A percentile compares a stretch with the other conserved stretches of the same genome.
Conservation (phyloP, 2,329 filamentous ascomycete genomes). For the Diaporthe sp. region DNA sequence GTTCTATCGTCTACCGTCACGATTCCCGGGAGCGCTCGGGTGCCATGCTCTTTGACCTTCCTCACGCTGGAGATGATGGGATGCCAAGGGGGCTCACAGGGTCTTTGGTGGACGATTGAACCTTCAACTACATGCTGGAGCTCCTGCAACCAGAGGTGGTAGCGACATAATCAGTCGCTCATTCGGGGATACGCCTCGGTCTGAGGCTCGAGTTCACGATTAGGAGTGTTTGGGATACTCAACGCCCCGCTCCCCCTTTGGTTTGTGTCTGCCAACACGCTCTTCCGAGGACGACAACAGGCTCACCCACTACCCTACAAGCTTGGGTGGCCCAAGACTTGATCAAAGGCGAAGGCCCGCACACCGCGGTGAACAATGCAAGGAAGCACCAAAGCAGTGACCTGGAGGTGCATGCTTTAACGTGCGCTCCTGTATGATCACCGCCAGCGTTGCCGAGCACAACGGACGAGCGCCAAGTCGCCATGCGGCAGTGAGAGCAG, state of each 20-base stretch:
- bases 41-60: neutral
- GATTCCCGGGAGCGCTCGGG: neutral
- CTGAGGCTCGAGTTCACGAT: neutral
- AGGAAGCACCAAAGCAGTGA: neutral
- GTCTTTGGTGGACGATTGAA: neutral
- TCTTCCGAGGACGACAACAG: neutral
- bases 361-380: neutral
- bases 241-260: no score
- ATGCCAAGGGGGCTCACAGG: conserved; percentile 1
- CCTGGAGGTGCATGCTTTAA: conserved; percentile 8
- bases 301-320: neutral
- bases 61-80: neutral
- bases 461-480: conserved; percentile 6
- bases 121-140: neutral
- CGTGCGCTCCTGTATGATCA: conserved; percentile 32
- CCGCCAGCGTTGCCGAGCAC: conserved; percentile 5
- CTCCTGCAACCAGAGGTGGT: neutral
- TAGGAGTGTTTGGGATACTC: neutral
- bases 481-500: conserved; percentile 14
- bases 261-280: neutral
- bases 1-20: neutral
- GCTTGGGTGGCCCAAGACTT: neutral
- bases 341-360: neutral
- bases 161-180: neutral
- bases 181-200: neutral